phyloP scores from a whole-genome alignment of 805 yeast genomes.

The Lipomyces spencermartinsiae region DNA sequence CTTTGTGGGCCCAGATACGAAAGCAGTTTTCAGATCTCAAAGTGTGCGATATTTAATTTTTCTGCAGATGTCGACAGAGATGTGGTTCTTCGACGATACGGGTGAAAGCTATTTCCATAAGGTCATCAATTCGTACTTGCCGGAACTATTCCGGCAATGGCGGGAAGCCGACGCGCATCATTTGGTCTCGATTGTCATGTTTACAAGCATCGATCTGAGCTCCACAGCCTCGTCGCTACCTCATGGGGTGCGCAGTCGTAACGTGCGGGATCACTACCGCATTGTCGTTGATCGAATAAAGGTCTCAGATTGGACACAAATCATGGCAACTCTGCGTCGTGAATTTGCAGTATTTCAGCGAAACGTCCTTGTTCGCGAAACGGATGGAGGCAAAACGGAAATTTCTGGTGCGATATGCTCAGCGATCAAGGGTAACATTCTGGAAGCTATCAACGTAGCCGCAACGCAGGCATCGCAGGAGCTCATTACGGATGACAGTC shows the following conservation, averaged over 20 bases:
- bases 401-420: constrained; percentile 76
- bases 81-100: constrained; percentile 98
- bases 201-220: constrained; percentile 65
- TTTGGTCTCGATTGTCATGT: constrained; percentile 83
- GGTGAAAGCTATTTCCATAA: constrained; percentile 95
- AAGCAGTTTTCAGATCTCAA: constrained; percentile 86
- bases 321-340: constrained; percentile 82
- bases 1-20: constrained; percentile 56
- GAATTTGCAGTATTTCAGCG: constrained; percentile 85
- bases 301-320: constrained; percentile 86
- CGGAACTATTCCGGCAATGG: constrained; percentile 88
- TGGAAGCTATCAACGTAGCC: constrained; percentile 87
- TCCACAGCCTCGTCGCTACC: constrained; percentile 47
- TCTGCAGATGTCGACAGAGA: constrained; percentile 88
- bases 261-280: constrained; percentile 79
- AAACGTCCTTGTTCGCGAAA: constrained; percentile 63
- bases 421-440: constrained; percentile 83
- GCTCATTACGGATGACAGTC: constrained; percentile 81
- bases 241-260: constrained; percentile 73
- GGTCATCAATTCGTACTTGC: constrained; percentile 88
- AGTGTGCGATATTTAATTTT: constrained; percentile 83
- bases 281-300: constrained; percentile 96
- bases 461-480: constrained; percentile 77
- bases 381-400: constrained; percentile 46
- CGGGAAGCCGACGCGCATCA: constrained; percentile 86